A percentile compares a stretch with the other conserved stretches of the same genome.
phyloP scores from a whole-genome alignment of 257 asterid genomes.

The Solanum sparsipilum region DNA sequence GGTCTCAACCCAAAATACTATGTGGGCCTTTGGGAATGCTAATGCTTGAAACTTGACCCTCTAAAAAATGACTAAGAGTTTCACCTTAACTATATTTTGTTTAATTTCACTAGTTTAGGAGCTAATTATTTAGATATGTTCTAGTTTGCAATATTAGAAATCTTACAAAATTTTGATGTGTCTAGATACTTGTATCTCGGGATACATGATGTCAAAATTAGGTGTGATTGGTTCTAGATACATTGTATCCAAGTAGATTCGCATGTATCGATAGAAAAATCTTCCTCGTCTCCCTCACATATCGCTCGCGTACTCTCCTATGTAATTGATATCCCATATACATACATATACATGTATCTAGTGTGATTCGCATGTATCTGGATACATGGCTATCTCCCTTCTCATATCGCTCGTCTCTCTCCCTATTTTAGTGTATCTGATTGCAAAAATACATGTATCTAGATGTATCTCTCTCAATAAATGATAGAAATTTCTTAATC shows the following conservation, averaged over 20 bases:
- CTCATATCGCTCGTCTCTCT: too few species aligned
- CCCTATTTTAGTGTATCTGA: too few species aligned
- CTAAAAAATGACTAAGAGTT: not conserved
- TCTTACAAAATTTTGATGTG: too few species aligned
- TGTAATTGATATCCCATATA: rapidly evolving
- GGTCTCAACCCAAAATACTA: not conserved
- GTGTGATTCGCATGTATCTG: not conserved
- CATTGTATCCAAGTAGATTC: rapidly evolving
- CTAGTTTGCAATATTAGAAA: too few species aligned
- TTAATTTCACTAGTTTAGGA: too few species aligned
- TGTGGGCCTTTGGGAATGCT: not conserved
- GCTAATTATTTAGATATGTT: too few species aligned
- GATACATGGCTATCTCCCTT: too few species aligned
- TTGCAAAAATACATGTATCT: too few species aligned
- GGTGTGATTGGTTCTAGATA: not conserved
- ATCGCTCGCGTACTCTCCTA: rapidly evolving
- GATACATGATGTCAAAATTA: not conserved
- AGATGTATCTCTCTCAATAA: too few species aligned
- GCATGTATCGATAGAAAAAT: not conserved
- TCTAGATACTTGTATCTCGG: too few species aligned
- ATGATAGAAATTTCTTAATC: too few species aligned
- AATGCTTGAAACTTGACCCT: not conserved
- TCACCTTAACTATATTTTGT: not conserved
- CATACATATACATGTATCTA: too few species aligned
- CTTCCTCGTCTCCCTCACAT: not conserved